Base-by-base conservation (phyloP, 768 basidiomycete genomes). In the Boletus subcaerulescens region DNA sequence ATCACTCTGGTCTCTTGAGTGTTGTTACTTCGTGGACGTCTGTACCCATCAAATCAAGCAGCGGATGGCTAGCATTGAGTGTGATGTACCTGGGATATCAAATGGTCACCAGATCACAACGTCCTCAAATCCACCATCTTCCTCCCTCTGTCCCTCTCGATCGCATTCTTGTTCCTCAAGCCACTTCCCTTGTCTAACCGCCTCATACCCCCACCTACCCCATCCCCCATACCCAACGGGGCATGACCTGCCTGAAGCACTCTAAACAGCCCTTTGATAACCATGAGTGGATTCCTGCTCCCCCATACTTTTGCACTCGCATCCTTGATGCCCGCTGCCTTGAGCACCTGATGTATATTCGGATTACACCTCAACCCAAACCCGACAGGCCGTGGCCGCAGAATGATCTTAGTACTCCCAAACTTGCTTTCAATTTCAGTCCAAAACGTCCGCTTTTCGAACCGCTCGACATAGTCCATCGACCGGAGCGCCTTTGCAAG, bases 301-400 rank as follows among this genome's bases (percentile, higher is more conserved):
- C 96, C 94, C 84, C 91, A 91, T 18, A 98, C 90, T 73, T 97
- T 98, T 31, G 91, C 96, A 61, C 91, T 93, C 41, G 91, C 80
- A 73, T 99, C 96, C 70, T 92, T 89, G 74, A 99, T 90, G 12
- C 96, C 97, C 1, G 94, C 95, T 0, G 94, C 93, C 60, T 91
- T 90, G 65, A 95, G 79, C 40, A 99, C 81, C 65, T 87, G 83
- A 71, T 99, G 94, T 50, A 99, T 74, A 65, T 86, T 82, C 2
- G 93, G 94, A 64, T 95, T 93, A 67, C 91, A 92, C 53, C 86
- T 79, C 53, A 99, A 75, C 8, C 97, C 97, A 69, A 98, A 98
- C 3, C 97, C 97, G 67, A 91, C 82, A 8, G 89, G 87, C 32
- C 88, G 78, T 0, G 89, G 90, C 24, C 96, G 82, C 64, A 98